Percentiles rank a stretch among this genome's conserved stretches.
These are phyloP conservation scores for Oryza australiensis DNA, from an alignment of 176 grass and related monocot species.

Conservation along the genomic window DNA sequence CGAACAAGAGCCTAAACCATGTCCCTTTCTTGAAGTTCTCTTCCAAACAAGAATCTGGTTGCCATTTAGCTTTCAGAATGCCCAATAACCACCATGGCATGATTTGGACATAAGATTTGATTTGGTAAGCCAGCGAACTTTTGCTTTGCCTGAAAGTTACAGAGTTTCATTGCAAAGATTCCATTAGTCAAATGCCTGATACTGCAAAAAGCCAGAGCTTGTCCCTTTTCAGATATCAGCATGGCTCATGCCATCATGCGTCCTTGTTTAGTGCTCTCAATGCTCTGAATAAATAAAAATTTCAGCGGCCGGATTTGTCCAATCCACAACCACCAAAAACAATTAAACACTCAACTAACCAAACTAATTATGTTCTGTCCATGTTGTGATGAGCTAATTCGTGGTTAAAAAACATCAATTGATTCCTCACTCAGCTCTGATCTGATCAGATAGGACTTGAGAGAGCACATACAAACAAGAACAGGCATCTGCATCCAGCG, in stretches of 20 bases:
- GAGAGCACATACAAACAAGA: neutral
- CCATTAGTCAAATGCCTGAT: slow-evolving; percentile 27
- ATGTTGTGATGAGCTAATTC: neutral
- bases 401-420: slow-evolving; percentile 21
- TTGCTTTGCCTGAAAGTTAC: neutral
- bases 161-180: neutral
- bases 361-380: slow-evolving; percentile 10
- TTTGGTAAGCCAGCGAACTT: neutral
- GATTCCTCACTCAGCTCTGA: slow-evolving; percentile 14
- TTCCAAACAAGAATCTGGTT: neutral
- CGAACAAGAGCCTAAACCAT: neutral
- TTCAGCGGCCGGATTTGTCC: slow-evolving; percentile 7
- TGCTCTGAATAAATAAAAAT: neutral
- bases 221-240: slow-evolving; percentile 29
- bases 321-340: slow-evolving; percentile 14
- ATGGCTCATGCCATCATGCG: slow-evolving; percentile 24
- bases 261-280: neutral
- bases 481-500: slow-evolving; percentile 29
- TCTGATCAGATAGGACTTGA: slow-evolving; percentile 16
- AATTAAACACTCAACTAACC: neutral
- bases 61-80: neutral
- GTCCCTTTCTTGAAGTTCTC: neutral
- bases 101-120: slow-evolving; percentile 19
- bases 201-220: slow-evolving; percentile 23
- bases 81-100: neutral